Base-by-base conservation (phyloP, 257 asterid species). In the Thymus mandschuricus region DNA sequence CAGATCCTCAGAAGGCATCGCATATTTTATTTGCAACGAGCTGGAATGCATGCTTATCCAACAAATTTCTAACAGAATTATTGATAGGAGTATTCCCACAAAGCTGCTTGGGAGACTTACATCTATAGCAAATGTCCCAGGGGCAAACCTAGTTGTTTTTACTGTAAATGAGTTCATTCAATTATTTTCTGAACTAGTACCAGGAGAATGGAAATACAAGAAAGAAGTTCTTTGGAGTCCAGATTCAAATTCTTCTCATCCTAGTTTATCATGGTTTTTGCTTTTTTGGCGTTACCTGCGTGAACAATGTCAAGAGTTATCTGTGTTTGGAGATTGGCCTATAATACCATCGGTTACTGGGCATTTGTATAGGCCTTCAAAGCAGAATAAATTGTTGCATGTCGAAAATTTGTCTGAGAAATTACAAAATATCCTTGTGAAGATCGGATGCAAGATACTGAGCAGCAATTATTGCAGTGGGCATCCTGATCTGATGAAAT, bases 311-410 rank as follows among this genome's bases (percentile, higher is more conserved):
- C 82, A 74, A 66, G 85, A 82, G 52, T 81, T 93, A 75, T 86
- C 92, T 75, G 73, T 76, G 31, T 91, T 93, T 76, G 90, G 86
- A 72, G 96, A 93, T 67, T 93, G 98, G 98, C 98, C 98, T 66
- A 91, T 93, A 76, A 78, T 93, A 57, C 98, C 98, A 69, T 86
- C 94, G 27, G 78, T 72, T 60, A 80, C 87, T 45, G 96, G 97
- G 66, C 91, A 91, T 78, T 63, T 93, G 79, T 86, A 82, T 77
- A 82, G 86, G 76, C 98, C 89, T 48, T 83, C 86, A 10, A 81
- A 78, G 83, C 83, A 85, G 70, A 75, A 79, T 68, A 93, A 87
- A 72, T 66, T 93, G 79, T 81, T 93, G 81, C 86, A 82, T 71
- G 68, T 69, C 29, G 87, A 80, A 67, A 81, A 81, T n/a, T 78